Evolutionary conservation across 768 basidiomycete species (phyloP), one percentile per base, ranked within the genome.

Genomic region (Floccularia luteovirens): DNA sequence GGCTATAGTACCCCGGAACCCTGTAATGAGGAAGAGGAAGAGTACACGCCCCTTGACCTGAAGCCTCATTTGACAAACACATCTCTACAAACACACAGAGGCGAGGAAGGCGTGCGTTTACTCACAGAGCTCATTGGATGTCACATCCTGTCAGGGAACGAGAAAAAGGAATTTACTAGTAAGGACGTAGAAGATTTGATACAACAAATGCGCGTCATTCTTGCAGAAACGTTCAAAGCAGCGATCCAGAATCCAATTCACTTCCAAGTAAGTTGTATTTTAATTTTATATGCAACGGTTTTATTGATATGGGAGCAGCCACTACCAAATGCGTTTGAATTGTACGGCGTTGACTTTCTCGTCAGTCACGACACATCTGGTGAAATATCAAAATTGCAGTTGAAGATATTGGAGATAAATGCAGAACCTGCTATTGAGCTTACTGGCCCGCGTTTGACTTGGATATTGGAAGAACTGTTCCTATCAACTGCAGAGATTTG

Each of bases 391-490:
- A 52, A 56, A 5, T 73, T 78, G 41, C 70, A 76, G 45, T 79
- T 90, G 12, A 79, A 82, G 41, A 65, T 97, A 1, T 69, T 97
- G 22, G 96, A 98, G 59, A 70, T 94, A 52, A 99, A 99, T 55
- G 81, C 94, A 4, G 92, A 93, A 47, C 94, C 96, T 1, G 96
- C 96, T 31, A 94, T 98, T 43, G 89, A 92, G 52, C 74, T 94
- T 40, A 93, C 93, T 0, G 96, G 93, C 1, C 73, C 80, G 24
- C 72, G 90, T 21, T 62, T 97, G 24, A 74, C 77, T 13, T 85
- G 85, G 75, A 77, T 92, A 32, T 62, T 96, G 39, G 76, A 83
- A 49, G 84, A 87, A 47, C 64, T 96, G 39, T 94, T 96, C 63
- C 62, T 63, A 24, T 71, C 77, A 1, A 84, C 89, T 13, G 78